A percentile compares a stretch with the other conserved stretches of the same genome.
These are phyloP conservation scores for Quercus variabilis DNA, from an alignment of 306 rosid genomes.

Conservation along the genomic window DNA sequence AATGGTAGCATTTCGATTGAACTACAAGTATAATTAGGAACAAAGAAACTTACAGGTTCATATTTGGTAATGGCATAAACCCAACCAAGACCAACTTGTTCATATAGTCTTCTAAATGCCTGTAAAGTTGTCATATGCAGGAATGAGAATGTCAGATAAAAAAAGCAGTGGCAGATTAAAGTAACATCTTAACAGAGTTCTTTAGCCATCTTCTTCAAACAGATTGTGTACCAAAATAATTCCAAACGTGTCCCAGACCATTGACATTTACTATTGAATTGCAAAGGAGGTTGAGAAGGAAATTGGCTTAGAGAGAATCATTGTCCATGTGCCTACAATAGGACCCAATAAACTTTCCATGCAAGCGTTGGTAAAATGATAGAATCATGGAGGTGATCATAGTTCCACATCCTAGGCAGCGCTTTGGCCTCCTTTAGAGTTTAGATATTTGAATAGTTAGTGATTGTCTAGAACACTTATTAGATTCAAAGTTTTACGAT, in stretches of 20 bases:
- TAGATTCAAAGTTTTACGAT: not conserved
- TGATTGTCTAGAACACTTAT: not conserved
- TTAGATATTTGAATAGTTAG: not conserved
- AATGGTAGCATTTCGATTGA: not conserved
- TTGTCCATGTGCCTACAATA: not conserved
- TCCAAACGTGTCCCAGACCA: not conserved
- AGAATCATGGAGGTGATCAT: not conserved
- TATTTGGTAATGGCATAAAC: conserved; percentile 86
- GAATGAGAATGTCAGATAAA: not conserved
- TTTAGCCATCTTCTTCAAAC: not conserved
- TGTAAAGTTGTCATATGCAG: conserved; percentile 26
- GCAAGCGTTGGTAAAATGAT: not conserved
- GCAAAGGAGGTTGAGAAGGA: not conserved
- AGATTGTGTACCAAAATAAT: not conserved
- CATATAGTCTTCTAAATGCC: conserved; percentile 90
- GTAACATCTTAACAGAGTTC: not conserved
- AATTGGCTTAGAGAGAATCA: not conserved
- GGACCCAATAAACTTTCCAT: not conserved
- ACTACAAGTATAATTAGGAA: conserved; percentile 7
- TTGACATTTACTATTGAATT: not conserved
- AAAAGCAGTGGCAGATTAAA: not conserved
- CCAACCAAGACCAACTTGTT: conserved; percentile 94
- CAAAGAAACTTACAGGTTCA: conserved; percentile 62
- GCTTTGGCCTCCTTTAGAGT: not conserved
- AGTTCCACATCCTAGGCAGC: not conserved